Conservation (phyloP, 2,329 filamentous ascomycete species). For the Claviceps pazoutovae region DNA sequence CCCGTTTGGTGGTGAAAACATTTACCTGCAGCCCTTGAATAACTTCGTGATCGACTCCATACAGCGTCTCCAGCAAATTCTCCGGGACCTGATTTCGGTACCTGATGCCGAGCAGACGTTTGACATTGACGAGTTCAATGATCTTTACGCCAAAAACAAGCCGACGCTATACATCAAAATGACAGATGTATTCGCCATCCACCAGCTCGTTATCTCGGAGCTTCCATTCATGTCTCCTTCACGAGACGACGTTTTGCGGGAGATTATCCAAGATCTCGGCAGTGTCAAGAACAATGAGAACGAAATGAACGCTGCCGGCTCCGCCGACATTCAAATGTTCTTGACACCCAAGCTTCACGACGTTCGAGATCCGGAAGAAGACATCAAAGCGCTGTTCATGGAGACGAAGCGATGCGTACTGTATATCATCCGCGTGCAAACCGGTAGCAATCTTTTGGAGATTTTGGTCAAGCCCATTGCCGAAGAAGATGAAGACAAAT, state of each 20-base stretch:
- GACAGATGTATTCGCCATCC: slow-evolving; percentile 91
- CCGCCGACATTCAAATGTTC: slow-evolving; percentile 81
- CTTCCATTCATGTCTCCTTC: slow-evolving; percentile 62
- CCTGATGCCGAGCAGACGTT: slow-evolving; percentile 82
- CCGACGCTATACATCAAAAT: slow-evolving; percentile 99
- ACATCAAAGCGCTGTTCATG: slow-evolving; percentile 87
- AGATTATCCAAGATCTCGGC: slow-evolving; percentile 85
- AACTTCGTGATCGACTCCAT: slow-evolving; percentile 79
- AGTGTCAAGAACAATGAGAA: slow-evolving; percentile 94
- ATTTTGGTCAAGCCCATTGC: slow-evolving; percentile 85
- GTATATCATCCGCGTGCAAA: slow-evolving; percentile 95
- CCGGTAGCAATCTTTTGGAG: slow-evolving; percentile 80
- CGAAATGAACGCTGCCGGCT: slow-evolving; percentile 76
- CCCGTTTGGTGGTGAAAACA: slow-evolving; percentile 84
- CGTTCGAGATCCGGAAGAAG: slow-evolving; percentile 81
- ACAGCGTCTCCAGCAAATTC: slow-evolving; percentile 62
- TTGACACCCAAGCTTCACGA: slow-evolving; percentile 82
- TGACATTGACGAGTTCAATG: slow-evolving; percentile 97
- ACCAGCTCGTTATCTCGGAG: slow-evolving; percentile 72
- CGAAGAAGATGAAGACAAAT: slow-evolving; percentile 77
- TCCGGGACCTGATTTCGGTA: slow-evolving; percentile 65
- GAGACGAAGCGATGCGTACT: slow-evolving; percentile 94
- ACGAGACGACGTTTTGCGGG: slow-evolving; percentile 76
- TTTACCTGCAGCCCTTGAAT: slow-evolving; percentile 91
- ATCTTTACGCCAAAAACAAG: slow-evolving; percentile 90